Evolutionary conservation across 495 filamentous ascomycete species (phyloP).

Genomic region (Monascus purpureus): DNA sequence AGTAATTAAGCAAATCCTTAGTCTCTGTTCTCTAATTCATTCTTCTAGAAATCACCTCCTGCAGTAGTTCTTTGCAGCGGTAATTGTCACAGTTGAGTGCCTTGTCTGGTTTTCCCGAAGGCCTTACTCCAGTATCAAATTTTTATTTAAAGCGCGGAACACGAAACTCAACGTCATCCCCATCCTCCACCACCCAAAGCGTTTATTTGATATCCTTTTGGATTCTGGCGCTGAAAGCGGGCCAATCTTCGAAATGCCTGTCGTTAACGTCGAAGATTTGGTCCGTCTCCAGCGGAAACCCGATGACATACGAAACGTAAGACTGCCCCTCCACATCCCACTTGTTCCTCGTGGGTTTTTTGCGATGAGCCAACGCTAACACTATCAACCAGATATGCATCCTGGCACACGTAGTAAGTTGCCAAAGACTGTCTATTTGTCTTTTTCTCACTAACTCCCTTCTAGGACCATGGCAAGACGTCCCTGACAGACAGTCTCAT

Average conservation of each 20-base stretch:
- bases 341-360: constrained; percentile 9
- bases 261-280: constrained; percentile 76
- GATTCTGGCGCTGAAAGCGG: not conserved
- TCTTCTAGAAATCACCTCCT: no score
- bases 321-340: constrained; percentile 24
- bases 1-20: no score
- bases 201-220: not conserved
- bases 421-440: not conserved
- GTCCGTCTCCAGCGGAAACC: constrained; percentile 71
- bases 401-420: constrained; percentile 82
- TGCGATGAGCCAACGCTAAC: constrained; percentile 12
- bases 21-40: no score
- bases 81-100: no score
- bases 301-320: constrained; percentile 79
- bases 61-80: no score
- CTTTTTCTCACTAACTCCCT: constrained; percentile 2
- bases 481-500: constrained; percentile 93
- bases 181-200: not conserved
- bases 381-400: constrained; percentile 79
- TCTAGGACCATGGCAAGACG: constrained; percentile 88
- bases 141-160: no score
- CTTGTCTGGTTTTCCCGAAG: no score
- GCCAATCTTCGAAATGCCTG: constrained; percentile 52
- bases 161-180: no score
- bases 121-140: no score